These are phyloP conservation scores for Singerocomus rubriflavus DNA, from an alignment of 1,284 basidiomycete species.

Conservation along the genomic window DNA sequence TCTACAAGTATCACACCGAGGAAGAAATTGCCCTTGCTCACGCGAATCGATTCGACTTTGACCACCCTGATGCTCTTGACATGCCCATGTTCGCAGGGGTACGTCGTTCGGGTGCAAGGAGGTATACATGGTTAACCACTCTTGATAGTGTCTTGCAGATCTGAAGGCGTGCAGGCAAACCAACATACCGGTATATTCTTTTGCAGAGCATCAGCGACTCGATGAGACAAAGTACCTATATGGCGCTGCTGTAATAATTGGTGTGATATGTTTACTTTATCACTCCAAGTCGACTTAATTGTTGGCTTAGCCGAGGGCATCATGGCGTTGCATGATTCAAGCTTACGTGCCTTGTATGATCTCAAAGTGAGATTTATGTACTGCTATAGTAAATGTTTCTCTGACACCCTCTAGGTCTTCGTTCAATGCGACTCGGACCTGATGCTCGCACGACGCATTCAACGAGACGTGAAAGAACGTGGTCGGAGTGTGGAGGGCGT, in stretches of 20 bases:
- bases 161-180: constrained; percentile 80
- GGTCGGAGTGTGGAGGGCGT: constrained; percentile 85
- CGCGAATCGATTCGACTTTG: constrained; percentile 86
- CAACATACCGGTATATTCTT: constrained; percentile 93
- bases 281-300: background rate
- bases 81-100: constrained; percentile 83
- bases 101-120: constrained; percentile 25
- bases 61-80: constrained; percentile 93
- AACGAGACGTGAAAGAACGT: constrained; percentile 85
- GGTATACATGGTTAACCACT: constrained; percentile 1
- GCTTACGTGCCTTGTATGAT: constrained; percentile 81
- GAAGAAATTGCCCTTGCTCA: constrained; percentile 83
- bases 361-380: constrained; percentile 64
- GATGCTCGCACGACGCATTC: constrained; percentile 93
- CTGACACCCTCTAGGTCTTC: constrained; percentile 51
- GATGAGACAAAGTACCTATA: constrained; percentile 90
- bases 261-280: constrained; percentile 37
- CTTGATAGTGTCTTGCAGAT: constrained; percentile 71
- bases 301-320: constrained; percentile 79
- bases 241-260: constrained; percentile 92
- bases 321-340: constrained; percentile 82
- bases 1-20: constrained; percentile 80
- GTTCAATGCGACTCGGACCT: constrained; percentile 93
- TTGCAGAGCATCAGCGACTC: constrained; percentile 85
- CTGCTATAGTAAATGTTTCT: background rate